These are phyloP conservation scores for Spencermartinsiella europaea DNA, from an alignment of 805 yeast species.

Conservation along the genomic window DNA sequence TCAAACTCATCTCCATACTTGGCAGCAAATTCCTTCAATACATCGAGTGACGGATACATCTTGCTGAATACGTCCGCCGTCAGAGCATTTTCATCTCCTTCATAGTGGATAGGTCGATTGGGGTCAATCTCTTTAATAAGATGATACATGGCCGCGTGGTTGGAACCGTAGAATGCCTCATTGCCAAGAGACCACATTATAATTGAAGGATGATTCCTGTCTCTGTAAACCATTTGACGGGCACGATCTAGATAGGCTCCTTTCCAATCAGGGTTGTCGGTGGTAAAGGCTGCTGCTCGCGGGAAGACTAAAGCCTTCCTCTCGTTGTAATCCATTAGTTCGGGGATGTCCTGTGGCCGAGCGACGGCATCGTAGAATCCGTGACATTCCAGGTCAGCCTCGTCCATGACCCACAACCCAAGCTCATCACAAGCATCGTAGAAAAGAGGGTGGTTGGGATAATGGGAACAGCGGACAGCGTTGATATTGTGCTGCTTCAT, in stretches of 20 bases:
- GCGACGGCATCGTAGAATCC: conserved; percentile 27
- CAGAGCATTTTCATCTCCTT: conserved; percentile 31
- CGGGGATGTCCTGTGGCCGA: conserved; percentile 14
- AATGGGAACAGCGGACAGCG: conserved; percentile 34
- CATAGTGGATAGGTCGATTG: conserved; percentile 33
- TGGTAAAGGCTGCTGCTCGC: conserved; percentile 23
- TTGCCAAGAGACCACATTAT: conserved; percentile 37
- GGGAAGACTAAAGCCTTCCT: conserved; percentile 9
- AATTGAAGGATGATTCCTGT: conserved; percentile 32
- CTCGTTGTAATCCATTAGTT: conserved; percentile 8
- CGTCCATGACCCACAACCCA: conserved; percentile 35
- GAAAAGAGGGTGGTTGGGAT: conserved; percentile 33
- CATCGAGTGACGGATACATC: conserved; percentile 30
- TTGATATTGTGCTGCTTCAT: conserved; percentile 35
- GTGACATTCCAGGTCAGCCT: conserved; percentile 36
- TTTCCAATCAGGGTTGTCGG: conserved; percentile 31
- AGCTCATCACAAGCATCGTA: conserved; percentile 29
- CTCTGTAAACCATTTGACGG: conserved; percentile 31
- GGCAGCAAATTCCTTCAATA: conserved; percentile 11
- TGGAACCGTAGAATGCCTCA: conserved; percentile 34
- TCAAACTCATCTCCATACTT: conserved; percentile 8
- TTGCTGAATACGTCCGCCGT: conserved; percentile 29
- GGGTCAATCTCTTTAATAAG: conserved; percentile 26
- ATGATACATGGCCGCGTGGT: conserved; percentile 29
- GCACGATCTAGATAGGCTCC: conserved; percentile 35